Conservation (phyloP, 2,329 filamentous ascomycete species). For the Scytalidium lignicola region DNA sequence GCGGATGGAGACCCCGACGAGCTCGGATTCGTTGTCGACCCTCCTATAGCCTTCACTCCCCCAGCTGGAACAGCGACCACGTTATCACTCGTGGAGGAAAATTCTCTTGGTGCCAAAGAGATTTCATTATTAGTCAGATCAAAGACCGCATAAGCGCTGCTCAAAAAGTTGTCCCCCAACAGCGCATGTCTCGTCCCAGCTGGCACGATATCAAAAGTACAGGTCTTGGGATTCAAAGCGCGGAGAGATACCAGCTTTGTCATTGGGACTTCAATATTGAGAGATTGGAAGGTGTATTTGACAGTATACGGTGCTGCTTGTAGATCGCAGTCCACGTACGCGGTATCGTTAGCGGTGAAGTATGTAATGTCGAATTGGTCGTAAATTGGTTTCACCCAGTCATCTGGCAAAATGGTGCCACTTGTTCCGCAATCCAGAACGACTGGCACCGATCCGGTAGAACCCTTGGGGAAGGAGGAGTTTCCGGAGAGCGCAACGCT, state of each 20-base stretch:
- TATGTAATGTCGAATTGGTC: slow-evolving; percentile 49
- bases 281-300: slow-evolving; percentile 48
- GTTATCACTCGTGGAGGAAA: neutral
- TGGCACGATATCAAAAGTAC: slow-evolving; percentile 48
- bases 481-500: slow-evolving; percentile 34
- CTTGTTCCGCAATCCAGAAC: slow-evolving; percentile 72
- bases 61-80: neutral
- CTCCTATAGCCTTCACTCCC: neutral
- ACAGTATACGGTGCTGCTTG: slow-evolving; percentile 26
- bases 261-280: slow-evolving; percentile 44
- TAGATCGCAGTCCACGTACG: slow-evolving; percentile 38
- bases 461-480: slow-evolving; percentile 36
- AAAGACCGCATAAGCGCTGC: slow-evolving; percentile 54
- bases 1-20: no score
- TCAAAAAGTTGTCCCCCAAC: slow-evolving; percentile 53
- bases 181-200: slow-evolving; percentile 29
- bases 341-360: slow-evolving; percentile 28
- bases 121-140: slow-evolving; percentile 46
- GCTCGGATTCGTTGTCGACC: neutral
- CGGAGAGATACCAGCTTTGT: slow-evolving; percentile 36
- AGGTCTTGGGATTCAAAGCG: slow-evolving; percentile 20
- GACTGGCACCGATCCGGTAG: slow-evolving; percentile 37
- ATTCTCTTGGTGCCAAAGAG: slow-evolving; percentile 33
- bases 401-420: slow-evolving; percentile 61
- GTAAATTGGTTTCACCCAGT: slow-evolving; percentile 50